These are phyloP conservation scores for Penicillium sp. DNA, from an alignment of 2,329 filamentous ascomycete genomes.

Conservation along the genomic window DNA sequence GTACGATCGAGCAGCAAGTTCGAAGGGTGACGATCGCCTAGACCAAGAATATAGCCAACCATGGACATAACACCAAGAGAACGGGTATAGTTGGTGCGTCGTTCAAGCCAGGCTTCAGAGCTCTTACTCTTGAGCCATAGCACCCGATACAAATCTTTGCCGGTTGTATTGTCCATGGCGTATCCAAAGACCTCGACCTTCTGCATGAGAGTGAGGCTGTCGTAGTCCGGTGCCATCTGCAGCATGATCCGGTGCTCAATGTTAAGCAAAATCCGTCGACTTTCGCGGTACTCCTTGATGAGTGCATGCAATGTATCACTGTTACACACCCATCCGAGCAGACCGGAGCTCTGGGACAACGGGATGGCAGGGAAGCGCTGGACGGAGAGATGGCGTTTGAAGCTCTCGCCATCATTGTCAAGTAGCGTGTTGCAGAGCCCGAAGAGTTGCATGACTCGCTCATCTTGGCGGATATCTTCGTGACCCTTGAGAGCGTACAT, in stretches of 20 bases:
- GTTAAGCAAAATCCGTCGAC: constrained; percentile 92
- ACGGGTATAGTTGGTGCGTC: constrained; percentile 96
- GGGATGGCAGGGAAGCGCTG: constrained; percentile 96
- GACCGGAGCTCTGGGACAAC: constrained; percentile 89
- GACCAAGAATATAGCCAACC: constrained; percentile 97
- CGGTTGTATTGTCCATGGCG: constrained; percentile 97
- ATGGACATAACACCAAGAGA: constrained; percentile 99
- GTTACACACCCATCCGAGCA: constrained; percentile 95
- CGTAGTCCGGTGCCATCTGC: constrained; percentile 98
- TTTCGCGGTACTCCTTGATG: constrained; percentile 96
- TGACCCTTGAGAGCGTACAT: constrained; percentile 96
- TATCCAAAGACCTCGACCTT: constrained; percentile 99
- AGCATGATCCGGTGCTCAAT: constrained; percentile 99
- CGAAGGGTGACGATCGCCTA: constrained; percentile 94
- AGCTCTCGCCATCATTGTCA: constrained; percentile 87
- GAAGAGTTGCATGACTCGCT: constrained; percentile 99
- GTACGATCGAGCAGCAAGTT: constrained; percentile 96
- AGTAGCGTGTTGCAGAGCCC: constrained; percentile 95
- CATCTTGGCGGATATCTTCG: constrained; percentile 97
- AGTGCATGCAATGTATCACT: constrained; percentile 95
- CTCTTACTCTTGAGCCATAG: constrained; percentile 99
- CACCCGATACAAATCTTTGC: constrained; percentile 95
- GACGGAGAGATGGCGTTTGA: constrained; percentile 95
- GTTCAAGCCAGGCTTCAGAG: constrained; percentile 94
- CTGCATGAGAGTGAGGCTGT: constrained; percentile 98